phyloP scores from a whole-genome alignment of 176 grass and related monocot species.

The Avena insularis region DNA sequence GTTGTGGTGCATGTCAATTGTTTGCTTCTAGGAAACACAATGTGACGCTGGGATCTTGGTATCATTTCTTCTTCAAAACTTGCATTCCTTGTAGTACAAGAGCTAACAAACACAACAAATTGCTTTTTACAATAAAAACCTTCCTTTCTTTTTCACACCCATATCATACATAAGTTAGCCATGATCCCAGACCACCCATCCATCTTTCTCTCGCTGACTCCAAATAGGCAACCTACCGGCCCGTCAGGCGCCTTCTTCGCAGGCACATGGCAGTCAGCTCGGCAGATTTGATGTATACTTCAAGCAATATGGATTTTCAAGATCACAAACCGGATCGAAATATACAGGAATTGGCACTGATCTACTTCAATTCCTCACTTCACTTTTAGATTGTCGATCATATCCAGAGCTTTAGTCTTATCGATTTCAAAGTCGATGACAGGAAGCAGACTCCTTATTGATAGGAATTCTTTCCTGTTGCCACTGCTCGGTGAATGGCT shows the following conservation, averaged over 20 bases:
- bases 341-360: conserved; percentile 18
- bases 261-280: conserved; percentile 3
- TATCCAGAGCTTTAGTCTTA: conserved; percentile 79
- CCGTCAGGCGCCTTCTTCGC: conserved; percentile 11
- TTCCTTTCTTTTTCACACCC: conserved; percentile 28
- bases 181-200: conserved; percentile 28
- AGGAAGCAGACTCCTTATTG: conserved; percentile 74
- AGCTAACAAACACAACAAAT: conserved; percentile 54
- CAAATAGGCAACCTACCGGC: neutral
- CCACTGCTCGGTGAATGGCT: conserved; percentile 88
- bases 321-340: conserved; percentile 8
- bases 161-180: conserved; percentile 58
- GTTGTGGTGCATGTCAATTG: neutral
- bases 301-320: conserved; percentile 30
- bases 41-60: neutral
- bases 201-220: conserved; percentile 18
- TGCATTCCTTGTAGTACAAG: conserved; percentile 59
- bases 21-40: conserved; percentile 7
- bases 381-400: conserved; percentile 80
- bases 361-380: conserved; percentile 37
- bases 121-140: conserved; percentile 51
- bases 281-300: conserved; percentile 18
- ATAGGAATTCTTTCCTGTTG: conserved; percentile 68
- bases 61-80: conserved; percentile 49
- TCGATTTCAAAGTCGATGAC: conserved; percentile 88